Evolutionary conservation across 106 monocot species (phyloP), one percentile per base, ranked within the genome.

Genomic region (Allium sativum): DNA sequence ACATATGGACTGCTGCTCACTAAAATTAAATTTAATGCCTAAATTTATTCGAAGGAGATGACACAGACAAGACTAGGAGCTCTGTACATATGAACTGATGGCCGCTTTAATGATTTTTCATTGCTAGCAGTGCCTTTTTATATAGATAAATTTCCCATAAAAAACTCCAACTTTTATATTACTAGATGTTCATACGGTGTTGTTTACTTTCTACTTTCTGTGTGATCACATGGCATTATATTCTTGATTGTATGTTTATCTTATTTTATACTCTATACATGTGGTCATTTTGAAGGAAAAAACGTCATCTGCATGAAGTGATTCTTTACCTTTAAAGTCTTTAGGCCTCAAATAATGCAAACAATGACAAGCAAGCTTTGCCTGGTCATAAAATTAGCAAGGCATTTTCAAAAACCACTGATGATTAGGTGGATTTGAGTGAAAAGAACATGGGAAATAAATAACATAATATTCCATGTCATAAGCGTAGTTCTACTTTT

Each of bases 401-500:
- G 15, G 48, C 15, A 2, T 3, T 12, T 50, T 50, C 13, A 42
- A 22, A 45, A 15, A n/a, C 14, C 8, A 17, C 7, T 40, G 16
- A 40, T 12, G 64, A 60, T 78, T 56, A 62, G 8, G 18, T 73
- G 19, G 77, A 61, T n/a, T 48, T 9, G 9, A 67, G 45, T 63
- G 55, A 55, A 18, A 69, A 61, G 48, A 45, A 59, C 42, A 20
- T 48, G 15, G 58, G 61, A 42, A 66, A 53, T 45, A 56, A 72
- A 59, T 72, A 61, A 52, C 61, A 73, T 14, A 20, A 45, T 10
- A 58, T 42, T 42, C 41, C 69, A 48, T 53, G 21, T 61, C 86
- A 76, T 43, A 72, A 78, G 54, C 73, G 89, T 72, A 89, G 89
- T 69, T 59, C 67, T 62, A 84, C 89, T 9, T 81, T 76, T 65